Base-by-base conservation (phyloP, 2,329 filamentous ascomycete genomes). In the Chrysoporthe puriensis region DNA sequence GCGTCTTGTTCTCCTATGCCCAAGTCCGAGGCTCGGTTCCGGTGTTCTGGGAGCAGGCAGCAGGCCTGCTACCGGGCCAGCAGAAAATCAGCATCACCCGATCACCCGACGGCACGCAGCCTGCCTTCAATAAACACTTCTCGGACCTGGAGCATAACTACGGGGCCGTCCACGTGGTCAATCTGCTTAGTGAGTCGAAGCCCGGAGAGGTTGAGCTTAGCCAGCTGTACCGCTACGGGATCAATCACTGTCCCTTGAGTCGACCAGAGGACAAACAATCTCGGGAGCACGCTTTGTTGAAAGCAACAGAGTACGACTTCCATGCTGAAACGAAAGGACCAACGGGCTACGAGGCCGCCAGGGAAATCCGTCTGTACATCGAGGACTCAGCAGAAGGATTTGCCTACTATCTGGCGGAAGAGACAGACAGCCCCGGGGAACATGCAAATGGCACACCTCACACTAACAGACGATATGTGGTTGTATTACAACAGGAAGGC, bases 71-170 rank as follows among this genome's bases (percentile, higher is more conserved):
- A 46, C 95, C 96, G 0, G 93, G 92, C 2, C 93, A 97, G 74
- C 96, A 98, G 76, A 98, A 98, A 77, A 97, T 99, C 57, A 90
- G 91, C 50, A 87, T 98, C 57, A 97, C 94, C 7, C 86, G 96
- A 68, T 97, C 94, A 14, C 86, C 88, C 0, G 94, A 97, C 75
- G 96, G 96, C 11, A 94, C 94, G 0, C 94, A 97, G 74, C 95
- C 94, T 44, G 93, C 96, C 1, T 98, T 99, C 76, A 90, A 98
- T 79, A 97, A 93, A 77, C 96, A 99, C 77, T 97, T 99, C 76
- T 90, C 93, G 52, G 87, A 90, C n/a, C 83, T 99, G 50, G 92
- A 96, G 74, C 83, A 92, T 66, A 89, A 89, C 57, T 99, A 99
- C 75, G 95, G 96, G 21, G 91, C 93, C 8, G 89, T 97, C 0